Conservation (phyloP, 495 filamentous ascomycete genomes). For the Xylaria palmicola region DNA sequence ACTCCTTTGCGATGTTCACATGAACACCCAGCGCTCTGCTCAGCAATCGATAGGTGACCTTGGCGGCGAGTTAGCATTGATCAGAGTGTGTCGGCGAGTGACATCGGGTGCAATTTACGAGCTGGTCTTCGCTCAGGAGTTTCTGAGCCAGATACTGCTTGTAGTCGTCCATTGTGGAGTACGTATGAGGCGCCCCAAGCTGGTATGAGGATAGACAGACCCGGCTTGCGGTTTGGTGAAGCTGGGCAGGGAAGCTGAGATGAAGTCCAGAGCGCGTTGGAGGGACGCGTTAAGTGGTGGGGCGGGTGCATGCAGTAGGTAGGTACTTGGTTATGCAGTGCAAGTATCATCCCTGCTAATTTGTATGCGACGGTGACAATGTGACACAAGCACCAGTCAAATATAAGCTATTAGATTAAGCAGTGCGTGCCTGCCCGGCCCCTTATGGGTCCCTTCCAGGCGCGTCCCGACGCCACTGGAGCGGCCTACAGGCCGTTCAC, state of each 20-base stretch:
- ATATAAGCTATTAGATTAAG: not conserved
- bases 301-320: conserved; percentile 7
- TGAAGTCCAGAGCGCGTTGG: not conserved
- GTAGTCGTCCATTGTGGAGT: conserved; percentile 54
- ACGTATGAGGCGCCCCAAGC: not conserved
- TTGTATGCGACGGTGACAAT: not conserved
- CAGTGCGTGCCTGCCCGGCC: no score
- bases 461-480: no score
- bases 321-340: not conserved
- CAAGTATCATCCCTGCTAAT: not conserved
- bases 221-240: not conserved
- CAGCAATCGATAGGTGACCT: conserved; percentile 85
- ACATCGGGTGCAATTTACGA: conserved; percentile 56
- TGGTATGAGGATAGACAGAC: not conserved
- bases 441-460: no score
- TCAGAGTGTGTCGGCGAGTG: conserved; percentile 2
- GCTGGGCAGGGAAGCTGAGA: not conserved
- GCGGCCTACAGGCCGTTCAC: no score
- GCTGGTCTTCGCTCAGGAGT: conserved; percentile 72
- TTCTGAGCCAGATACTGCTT: conserved; percentile 69
- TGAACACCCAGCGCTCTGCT: conserved; percentile 79
- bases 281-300: conserved; percentile 37
- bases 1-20: conserved; percentile 79
- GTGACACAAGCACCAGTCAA: not conserved
- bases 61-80: conserved; percentile 7